Percentiles rank a stretch among this genome's conserved stretches.
Conservation (phyloP, 495 filamentous ascomycete species). For the Ascodesmis nigricans region DNA sequence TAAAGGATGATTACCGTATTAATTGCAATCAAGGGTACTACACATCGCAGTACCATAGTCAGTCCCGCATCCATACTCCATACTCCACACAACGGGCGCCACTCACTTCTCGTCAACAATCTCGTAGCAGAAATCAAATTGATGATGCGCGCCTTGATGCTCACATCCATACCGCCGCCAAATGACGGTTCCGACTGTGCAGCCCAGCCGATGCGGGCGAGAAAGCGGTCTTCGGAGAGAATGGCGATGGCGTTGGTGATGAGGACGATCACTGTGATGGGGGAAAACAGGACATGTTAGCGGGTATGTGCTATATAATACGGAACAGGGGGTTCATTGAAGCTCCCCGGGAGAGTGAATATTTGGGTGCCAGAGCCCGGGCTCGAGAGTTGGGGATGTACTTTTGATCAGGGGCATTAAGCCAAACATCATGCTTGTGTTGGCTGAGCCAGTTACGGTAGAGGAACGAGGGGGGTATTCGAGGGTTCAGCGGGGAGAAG, state of each 20-base stretch:
- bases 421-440: constrained; percentile 13
- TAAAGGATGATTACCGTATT: constrained; percentile 82
- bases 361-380: neutral
- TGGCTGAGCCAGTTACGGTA: too few relatives aligned
- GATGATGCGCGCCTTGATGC: constrained; percentile 68
- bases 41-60: neutral
- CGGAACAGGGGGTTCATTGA: constrained; percentile 1
- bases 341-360: neutral
- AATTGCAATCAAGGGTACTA: constrained; percentile 83
- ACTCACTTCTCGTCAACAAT: constrained; percentile 86
- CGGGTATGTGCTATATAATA: neutral
- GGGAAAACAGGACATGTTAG: constrained; percentile 10
- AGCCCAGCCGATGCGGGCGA: constrained; percentile 82
- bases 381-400: constrained; percentile 5
- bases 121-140: constrained; percentile 78
- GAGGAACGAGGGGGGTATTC: too few relatives aligned
- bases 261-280: constrained; percentile 32
- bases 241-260: constrained; percentile 86
- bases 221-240: constrained; percentile 92
- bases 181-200: constrained; percentile 9
- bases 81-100: neutral
- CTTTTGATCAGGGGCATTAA: constrained; percentile 18
- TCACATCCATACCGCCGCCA: constrained; percentile 24
- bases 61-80: constrained; percentile 5
- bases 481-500: too few relatives aligned